Percentiles rank a stretch among this genome's conserved stretches.
Evolutionary conservation across 2,329 filamentous ascomycete species (phyloP).

Genomic region (Tolypocladium sp.): DNA sequence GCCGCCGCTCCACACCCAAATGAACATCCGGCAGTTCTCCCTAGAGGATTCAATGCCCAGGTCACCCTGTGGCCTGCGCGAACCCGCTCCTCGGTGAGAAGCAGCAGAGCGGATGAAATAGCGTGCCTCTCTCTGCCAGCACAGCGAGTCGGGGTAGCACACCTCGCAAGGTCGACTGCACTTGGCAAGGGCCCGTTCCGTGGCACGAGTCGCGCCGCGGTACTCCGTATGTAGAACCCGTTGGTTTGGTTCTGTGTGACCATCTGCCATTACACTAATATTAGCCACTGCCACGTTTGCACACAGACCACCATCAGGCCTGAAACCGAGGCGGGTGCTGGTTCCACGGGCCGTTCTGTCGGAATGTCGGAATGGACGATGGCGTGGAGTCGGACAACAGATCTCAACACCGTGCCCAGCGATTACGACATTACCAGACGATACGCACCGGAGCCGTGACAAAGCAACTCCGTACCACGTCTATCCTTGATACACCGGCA

Average conservation of each 20-base stretch:
- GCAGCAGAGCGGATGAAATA: background rate
- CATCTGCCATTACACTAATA: background rate
- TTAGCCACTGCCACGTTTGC: background rate
- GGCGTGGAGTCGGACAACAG: background rate
- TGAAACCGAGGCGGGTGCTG: background rate
- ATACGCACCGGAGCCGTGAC: background rate
- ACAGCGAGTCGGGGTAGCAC: slow-evolving; percentile 1
- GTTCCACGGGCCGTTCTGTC: slow-evolving; percentile 3
- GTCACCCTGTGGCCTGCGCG: background rate
- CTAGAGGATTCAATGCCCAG: background rate
- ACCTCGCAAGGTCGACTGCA: slow-evolving; percentile 24
- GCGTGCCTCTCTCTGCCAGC: slow-evolving; percentile 3
- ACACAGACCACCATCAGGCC: slow-evolving; percentile 1
- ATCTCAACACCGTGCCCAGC: background rate
- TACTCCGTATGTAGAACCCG: slow-evolving; percentile 1
- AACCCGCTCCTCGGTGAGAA: background rate
- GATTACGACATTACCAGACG: background rate
- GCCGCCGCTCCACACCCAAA: background rate
- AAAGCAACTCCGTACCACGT: background rate
- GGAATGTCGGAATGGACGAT: background rate
- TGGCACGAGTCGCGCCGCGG: background rate
- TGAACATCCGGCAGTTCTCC: background rate
- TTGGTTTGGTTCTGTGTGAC: slow-evolving; percentile 2
- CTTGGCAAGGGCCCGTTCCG: slow-evolving; percentile 16
- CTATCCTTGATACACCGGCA: background rate